These are phyloP conservation scores for Fraxinus sp. DNA, from an alignment of 305 asterid species.

Conservation along the genomic window DNA sequence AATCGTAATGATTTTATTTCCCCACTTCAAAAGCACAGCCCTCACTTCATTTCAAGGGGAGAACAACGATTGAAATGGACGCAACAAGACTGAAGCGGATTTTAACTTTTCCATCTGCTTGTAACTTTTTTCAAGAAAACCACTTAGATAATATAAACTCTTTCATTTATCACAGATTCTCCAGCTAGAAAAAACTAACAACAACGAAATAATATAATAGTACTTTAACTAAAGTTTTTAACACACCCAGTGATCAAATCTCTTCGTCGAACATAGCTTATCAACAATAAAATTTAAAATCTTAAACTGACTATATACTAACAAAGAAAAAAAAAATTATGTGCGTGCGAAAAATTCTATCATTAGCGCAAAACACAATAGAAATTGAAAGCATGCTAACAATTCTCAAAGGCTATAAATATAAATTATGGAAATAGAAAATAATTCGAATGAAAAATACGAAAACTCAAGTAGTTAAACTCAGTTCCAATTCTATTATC, in stretches of 20 bases:
- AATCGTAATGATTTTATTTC: constrained; percentile 9
- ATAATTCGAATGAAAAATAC: background rate
- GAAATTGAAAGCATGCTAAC: background rate
- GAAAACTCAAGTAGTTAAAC: background rate
- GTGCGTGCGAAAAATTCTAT: background rate
- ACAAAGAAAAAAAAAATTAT: background rate
- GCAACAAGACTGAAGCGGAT: background rate
- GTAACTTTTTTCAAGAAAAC: background rate
- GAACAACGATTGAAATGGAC: background rate
- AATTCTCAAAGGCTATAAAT: background rate
- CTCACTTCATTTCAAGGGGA: background rate
- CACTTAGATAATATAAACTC: background rate
- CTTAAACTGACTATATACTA: background rate
- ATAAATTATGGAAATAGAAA: background rate
- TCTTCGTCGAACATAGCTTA: background rate
- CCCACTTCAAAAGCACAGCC: constrained; percentile 11
- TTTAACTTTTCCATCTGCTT: background rate
- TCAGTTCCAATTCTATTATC: background rate
- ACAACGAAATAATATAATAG: background rate
- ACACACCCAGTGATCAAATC: background rate
- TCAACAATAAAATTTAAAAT: background rate
- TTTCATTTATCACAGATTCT: background rate
- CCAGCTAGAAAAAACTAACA: background rate
- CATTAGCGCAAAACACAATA: background rate
- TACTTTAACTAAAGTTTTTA: background rate